Evolutionary conservation across 2,329 filamentous ascomycete genomes (phyloP), one percentile per base, ranked within the genome.

Genomic region (Neocatenulostroma microsporum): DNA sequence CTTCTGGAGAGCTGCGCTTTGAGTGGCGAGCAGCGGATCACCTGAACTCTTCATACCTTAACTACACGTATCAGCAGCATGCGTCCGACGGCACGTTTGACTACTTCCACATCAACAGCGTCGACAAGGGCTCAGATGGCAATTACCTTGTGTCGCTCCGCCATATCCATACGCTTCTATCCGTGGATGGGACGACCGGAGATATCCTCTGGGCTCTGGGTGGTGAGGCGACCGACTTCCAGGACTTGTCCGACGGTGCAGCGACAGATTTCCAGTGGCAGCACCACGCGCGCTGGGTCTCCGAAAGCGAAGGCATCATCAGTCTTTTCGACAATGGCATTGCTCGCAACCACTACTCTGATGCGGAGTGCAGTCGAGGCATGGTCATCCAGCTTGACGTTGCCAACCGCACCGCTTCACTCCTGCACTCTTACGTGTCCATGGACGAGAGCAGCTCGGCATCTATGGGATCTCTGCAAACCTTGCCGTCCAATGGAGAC

Each of bases 81-180:
- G n/a, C n/a, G n/a, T n/a, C n/a, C n/a, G n/a, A n/a, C 24, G 24
- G 20, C 8, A 17, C 66, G 0, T 72, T 62, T 54, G 70, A 74
- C 44, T 73, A 62, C 53, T 70, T 71, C 50, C 71, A 74, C 50
- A 67, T 76, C 54, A 74, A 76, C 54, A 70, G 70, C 26, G 56
- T 76, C 19, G 67, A 73, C 46, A 73, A 74, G 47, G 65, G 67
- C 34, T 45, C 54, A 0, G 46, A 62, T 0, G 69, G 69, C 3
- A 68, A 76, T 46, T 77, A 71, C 38, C 51, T 76, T 8, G 60
- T 77, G 24, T 76, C 72, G 0, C 62, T 66, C 1, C 66, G 72
- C 1, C 63, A 73, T 46, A 62, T 65, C 30, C 64, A 64, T 46
- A 60, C 64, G 11, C 55, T 76, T 11, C 60, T 61, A 20, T 65